These are phyloP conservation scores for Nemania serpens DNA, from an alignment of 2,329 filamentous ascomycete genomes.

Conservation along the genomic window DNA sequence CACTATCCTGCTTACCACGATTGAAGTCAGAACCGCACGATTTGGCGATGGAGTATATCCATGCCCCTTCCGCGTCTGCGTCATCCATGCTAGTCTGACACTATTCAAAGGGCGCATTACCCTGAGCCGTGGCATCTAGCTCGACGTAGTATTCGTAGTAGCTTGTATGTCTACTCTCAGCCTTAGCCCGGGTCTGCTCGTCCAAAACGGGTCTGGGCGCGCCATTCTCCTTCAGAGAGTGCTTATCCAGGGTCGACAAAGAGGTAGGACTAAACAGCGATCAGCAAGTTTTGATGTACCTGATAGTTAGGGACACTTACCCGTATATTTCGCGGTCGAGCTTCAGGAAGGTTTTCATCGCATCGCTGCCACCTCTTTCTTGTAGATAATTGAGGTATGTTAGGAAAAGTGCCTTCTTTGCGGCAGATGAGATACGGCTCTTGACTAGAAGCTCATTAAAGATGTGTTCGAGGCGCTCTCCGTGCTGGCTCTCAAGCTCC, in stretches of 20 bases:
- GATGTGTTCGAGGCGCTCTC: constrained; percentile 78
- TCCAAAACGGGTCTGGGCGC: constrained; percentile 52
- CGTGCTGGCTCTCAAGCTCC: constrained; percentile 67
- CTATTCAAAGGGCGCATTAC: constrained; percentile 58
- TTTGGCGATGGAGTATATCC: neutral
- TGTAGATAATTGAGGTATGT: constrained; percentile 84
- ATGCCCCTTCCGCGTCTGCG: neutral
- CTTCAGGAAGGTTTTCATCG: constrained; percentile 83
- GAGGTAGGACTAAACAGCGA: constrained; percentile 49
- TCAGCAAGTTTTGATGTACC: constrained; percentile 22
- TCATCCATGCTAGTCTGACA: neutral
- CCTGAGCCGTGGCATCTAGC: constrained; percentile 52
- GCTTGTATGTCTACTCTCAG: constrained; percentile 55
- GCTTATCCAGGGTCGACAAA: constrained; percentile 47
- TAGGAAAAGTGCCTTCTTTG: constrained; percentile 76
- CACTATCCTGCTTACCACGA: constrained; percentile 1
- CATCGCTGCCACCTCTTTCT: constrained; percentile 78
- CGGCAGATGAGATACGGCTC: constrained; percentile 68
- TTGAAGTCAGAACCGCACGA: neutral
- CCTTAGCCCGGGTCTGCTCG: constrained; percentile 54
- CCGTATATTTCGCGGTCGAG: constrained; percentile 89
- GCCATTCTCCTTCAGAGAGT: constrained; percentile 53
- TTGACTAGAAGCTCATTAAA: constrained; percentile 75
- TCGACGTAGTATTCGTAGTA: constrained; percentile 60
- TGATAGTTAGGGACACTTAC: constrained; percentile 49